phyloP scores from a whole-genome alignment of 495 filamentous ascomycete genomes.

The Aspergillus heteromorphus region DNA sequence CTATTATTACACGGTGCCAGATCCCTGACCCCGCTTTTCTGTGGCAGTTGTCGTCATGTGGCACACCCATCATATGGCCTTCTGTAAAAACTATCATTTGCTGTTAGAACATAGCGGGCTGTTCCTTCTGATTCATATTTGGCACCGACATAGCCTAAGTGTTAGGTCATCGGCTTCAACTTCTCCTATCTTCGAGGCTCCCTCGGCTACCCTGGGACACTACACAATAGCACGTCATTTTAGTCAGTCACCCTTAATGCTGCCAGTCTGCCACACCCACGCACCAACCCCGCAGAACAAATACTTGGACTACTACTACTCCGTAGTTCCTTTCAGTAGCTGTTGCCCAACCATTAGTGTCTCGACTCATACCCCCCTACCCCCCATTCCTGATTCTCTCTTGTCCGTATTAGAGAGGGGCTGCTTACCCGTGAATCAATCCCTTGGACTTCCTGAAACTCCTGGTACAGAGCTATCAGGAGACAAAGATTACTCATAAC shows the following conservation, averaged over 20 bases:
- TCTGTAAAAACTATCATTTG: neutral
- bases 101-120: neutral
- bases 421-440: too few species aligned
- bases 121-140: conserved; percentile 1
- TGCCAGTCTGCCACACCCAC: too few species aligned
- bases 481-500: neutral
- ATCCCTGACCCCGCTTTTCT: conserved; percentile 7
- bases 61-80: conserved; percentile 8
- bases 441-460: neutral
- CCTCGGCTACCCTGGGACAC: conserved; percentile 1
- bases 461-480: neutral
- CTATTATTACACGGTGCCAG: conserved; percentile 8
- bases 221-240: too few species aligned
- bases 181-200: neutral
- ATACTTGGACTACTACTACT: too few species aligned
- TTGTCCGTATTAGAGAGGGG: too few species aligned
- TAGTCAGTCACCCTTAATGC: too few species aligned
- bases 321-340: too few species aligned
- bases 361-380: conserved; percentile 26
- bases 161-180: conserved; percentile 9
- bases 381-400: too few species aligned
- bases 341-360: conserved; percentile 19
- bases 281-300: conserved; percentile 23
- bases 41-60: conserved; percentile 20
- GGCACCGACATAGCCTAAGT: neutral